Conservation (phyloP, 148 eudicot genomes). For the Linanthus parryae region DNA sequence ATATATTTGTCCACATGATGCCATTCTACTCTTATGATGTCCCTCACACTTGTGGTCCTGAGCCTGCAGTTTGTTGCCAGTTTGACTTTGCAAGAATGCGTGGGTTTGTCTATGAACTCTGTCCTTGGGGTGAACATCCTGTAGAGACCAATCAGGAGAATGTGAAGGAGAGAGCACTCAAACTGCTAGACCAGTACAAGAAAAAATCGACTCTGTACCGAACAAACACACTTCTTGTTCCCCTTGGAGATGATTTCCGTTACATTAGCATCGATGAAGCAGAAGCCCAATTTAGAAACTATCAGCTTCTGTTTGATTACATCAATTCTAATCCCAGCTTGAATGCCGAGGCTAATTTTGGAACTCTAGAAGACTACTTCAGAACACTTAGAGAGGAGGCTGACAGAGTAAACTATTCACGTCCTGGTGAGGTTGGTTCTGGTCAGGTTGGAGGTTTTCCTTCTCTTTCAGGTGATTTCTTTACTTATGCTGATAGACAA, state of each 20-base stretch:
- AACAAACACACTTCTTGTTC: slow-evolving; percentile 90
- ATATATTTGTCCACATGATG: slow-evolving; percentile 99
- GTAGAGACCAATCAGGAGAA: slow-evolving; percentile 81
- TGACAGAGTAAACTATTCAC: slow-evolving; percentile 84
- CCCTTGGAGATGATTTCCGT: slow-evolving; percentile 96
- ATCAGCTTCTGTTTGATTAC: slow-evolving; percentile 82
- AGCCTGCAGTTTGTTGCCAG: slow-evolving; percentile 96
- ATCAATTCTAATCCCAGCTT: slow-evolving; percentile 83
- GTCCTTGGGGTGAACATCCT: slow-evolving; percentile 94
- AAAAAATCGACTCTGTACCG: slow-evolving; percentile 92
- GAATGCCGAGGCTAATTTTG: slow-evolving; percentile 91
- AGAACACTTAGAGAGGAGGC: slow-evolving; percentile 84
- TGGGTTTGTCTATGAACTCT: slow-evolving; percentile 78
- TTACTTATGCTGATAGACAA: slow-evolving; percentile 88
- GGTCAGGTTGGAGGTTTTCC: slow-evolving; percentile 91
- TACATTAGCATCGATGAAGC: slow-evolving; percentile 95
- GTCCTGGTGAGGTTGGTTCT: slow-evolving; percentile 74
- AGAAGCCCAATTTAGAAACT: slow-evolving; percentile 94
- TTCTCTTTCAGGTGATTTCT: slow-evolving; percentile 88
- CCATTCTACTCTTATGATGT: slow-evolving; percentile 99
- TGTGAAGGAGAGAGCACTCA: slow-evolving; percentile 73
- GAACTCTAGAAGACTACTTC: slow-evolving; percentile 93
- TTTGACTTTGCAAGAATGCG: slow-evolving; percentile 96
- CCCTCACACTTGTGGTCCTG: slow-evolving; percentile 99
- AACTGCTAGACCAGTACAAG: slow-evolving; percentile 84